phyloP scores from a whole-genome alignment of 352 stramenopile species.

The Globisporangium yorkense region DNA sequence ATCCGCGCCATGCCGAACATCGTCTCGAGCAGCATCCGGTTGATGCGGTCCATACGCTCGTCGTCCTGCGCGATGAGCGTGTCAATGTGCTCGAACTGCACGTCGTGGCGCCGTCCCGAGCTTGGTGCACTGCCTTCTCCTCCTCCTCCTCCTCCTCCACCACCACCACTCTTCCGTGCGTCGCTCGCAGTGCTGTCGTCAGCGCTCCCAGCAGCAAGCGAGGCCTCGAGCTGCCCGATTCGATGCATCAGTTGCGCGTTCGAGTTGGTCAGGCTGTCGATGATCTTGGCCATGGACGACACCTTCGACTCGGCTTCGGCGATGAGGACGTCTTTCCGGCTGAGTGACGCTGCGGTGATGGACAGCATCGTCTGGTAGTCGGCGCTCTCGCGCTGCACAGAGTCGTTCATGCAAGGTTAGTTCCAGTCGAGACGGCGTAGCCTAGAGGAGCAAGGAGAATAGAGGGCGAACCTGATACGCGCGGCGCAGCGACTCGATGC shows the following conservation, averaged over 20 bases:
- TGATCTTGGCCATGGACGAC: constrained; percentile 65
- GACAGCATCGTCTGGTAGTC: constrained; percentile 83
- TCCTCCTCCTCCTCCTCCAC: too few relatives aligned
- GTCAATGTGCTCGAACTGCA: constrained; percentile 53
- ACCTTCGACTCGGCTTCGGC: constrained; percentile 57
- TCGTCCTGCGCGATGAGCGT: constrained; percentile 45
- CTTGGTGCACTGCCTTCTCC: background rate
- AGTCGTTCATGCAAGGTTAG: background rate
- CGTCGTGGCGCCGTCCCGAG: constrained; percentile 14
- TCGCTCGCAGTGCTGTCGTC: constrained; percentile 6
- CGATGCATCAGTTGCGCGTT: constrained; percentile 61
- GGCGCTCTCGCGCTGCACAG: constrained; percentile 41
- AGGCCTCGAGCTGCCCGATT: constrained; percentile 58
- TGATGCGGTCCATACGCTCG: constrained; percentile 54
- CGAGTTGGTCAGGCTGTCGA: constrained; percentile 72
- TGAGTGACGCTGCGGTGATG: constrained; percentile 64
- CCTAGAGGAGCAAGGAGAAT: background rate
- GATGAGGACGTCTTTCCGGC: constrained; percentile 71
- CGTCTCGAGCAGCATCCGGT: constrained; percentile 74
- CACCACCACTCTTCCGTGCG: background rate
- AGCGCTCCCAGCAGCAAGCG: constrained; percentile 14
- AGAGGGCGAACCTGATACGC: constrained; percentile 45
- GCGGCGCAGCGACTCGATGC: constrained; percentile 54
- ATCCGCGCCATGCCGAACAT: constrained; percentile 83
- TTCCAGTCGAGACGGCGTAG: background rate